Percentiles rank a stretch among this genome's conserved stretches.
Conservation (phyloP, 495 filamentous ascomycete genomes). For the Xylaria flabelliformis region DNA sequence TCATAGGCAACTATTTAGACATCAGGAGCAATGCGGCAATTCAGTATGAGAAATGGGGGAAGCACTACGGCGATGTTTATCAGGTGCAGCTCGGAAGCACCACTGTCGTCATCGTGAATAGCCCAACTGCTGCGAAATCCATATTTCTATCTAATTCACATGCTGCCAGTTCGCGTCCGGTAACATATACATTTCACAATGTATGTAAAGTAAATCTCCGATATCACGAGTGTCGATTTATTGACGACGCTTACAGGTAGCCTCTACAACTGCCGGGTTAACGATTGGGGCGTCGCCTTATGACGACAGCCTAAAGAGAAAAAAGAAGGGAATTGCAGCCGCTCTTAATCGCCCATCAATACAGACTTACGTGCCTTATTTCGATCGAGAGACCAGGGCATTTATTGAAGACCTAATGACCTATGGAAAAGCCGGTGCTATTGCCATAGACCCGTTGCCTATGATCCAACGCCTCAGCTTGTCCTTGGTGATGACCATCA, state of each 20-base stretch:
- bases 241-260: slow-evolving; percentile 49
- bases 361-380: slow-evolving; percentile 63
- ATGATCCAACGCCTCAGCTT: slow-evolving; percentile 66
- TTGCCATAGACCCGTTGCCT: slow-evolving; percentile 64
- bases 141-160: slow-evolving; percentile 63
- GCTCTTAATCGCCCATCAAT: slow-evolving; percentile 68
- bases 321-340: slow-evolving; percentile 68
- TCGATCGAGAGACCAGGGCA: slow-evolving; percentile 65
- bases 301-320: slow-evolving; percentile 65
- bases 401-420: slow-evolving; percentile 65
- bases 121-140: slow-evolving; percentile 60
- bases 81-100: slow-evolving; percentile 70
- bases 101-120: slow-evolving; percentile 66
- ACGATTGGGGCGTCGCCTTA: slow-evolving; percentile 71
- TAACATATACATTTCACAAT: slow-evolving; percentile 71
- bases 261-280: slow-evolving; percentile 67
- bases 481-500: slow-evolving; percentile 64
- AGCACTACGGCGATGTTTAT: slow-evolving; percentile 64
- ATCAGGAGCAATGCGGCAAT: slow-evolving; percentile 66
- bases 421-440: slow-evolving; percentile 59
- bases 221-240: neutral
- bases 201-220: slow-evolving; percentile 41
- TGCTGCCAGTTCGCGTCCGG: slow-evolving; percentile 64
- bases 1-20: slow-evolving; percentile 69
- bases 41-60: slow-evolving; percentile 65